These are phyloP conservation scores for Crucihimalaya himalaica DNA, from an alignment of 345 rosid species.

Conservation along the genomic window DNA sequence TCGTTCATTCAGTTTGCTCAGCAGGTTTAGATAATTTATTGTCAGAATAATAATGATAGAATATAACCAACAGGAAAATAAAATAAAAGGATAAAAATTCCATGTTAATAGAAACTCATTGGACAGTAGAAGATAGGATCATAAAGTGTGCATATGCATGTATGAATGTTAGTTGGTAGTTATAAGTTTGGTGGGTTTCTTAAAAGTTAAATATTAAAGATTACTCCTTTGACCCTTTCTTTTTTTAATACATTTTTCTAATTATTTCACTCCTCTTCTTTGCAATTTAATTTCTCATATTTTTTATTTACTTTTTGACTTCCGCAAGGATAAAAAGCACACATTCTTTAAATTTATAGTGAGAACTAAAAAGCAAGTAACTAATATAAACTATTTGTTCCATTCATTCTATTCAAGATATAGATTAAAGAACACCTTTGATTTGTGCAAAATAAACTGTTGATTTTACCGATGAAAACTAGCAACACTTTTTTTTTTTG, in stretches of 20 bases:
- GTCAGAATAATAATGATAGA: not conserved
- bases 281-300: not conserved
- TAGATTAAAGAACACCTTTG: not conserved
- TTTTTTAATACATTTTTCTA: not conserved
- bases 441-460: not conserved
- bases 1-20: slow-evolving; percentile 5
- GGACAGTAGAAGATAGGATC: slow-evolving; percentile 34
- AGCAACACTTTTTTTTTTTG: not conserved
- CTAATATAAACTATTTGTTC: not conserved
- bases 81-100: not conserved
- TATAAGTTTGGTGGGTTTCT: slow-evolving; percentile 42
- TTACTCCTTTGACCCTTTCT: slow-evolving; percentile 26
- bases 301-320: not conserved
- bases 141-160: slow-evolving; percentile 39
- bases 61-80: not conserved
- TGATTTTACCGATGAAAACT: not conserved
- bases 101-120: slow-evolving; percentile 32
- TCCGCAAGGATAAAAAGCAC: slow-evolving; percentile 17
- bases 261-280: not conserved
- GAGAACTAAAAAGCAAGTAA: not conserved
- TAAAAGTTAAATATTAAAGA: slow-evolving; percentile 26
- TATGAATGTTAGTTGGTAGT: slow-evolving; percentile 40
- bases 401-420: not conserved
- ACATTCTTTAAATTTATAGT: not conserved
- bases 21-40: not conserved